Base-by-base conservation (phyloP, 768 basidiomycete genomes). In the Suillus sp. region DNA sequence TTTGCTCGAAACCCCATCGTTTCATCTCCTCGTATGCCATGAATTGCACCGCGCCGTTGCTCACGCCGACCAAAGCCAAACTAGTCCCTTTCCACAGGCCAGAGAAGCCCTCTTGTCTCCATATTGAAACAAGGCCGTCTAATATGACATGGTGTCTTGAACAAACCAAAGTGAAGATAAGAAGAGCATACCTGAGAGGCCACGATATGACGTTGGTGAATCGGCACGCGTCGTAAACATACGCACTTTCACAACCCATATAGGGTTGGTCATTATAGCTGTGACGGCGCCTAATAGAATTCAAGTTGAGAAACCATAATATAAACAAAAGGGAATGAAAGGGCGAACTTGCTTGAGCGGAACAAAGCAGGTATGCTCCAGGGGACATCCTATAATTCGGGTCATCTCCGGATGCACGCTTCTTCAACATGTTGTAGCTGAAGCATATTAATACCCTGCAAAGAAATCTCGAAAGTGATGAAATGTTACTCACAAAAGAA, bases 21-120 rank as follows among this genome's bases (percentile, higher is more conserved):
- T 99, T 99, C 88, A 99, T 89, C 76, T 96, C 88, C 72, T 99
- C 97, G 72, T 99, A 99, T 1, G 87, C 86, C 79, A 96, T 93
- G 75, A 99, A 99, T 74, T 99, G 97, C 45, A 97, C 81, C 0
- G 95, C 94, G 1, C 97, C 96, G 69, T 95, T 99, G 74, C 89
- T 88, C 64, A 98, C 95, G 16, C 97, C 97, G 40, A 98, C 84
- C 27, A 99, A 82, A 3, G 93, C 96, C 34, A 99, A 82, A 0
- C 86, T 79, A 6, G 95, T 96, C 1, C 97, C 97, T 61, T 89
- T 89, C 73, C 93, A 96, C 4, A 96, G 81, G 4, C 96, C 97
- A 10, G 78, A 69, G 8, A 88, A 66, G 1, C 96, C 97, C 71
- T 99, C 96, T 1, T 82, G 78, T 7, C 78, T 78, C 50, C 87